A percentile compares a stretch with the other conserved stretches of the same genome.
phyloP scores from a whole-genome alignment of 2,329 filamentous ascomycete species.

The Byssothecium circinans region DNA sequence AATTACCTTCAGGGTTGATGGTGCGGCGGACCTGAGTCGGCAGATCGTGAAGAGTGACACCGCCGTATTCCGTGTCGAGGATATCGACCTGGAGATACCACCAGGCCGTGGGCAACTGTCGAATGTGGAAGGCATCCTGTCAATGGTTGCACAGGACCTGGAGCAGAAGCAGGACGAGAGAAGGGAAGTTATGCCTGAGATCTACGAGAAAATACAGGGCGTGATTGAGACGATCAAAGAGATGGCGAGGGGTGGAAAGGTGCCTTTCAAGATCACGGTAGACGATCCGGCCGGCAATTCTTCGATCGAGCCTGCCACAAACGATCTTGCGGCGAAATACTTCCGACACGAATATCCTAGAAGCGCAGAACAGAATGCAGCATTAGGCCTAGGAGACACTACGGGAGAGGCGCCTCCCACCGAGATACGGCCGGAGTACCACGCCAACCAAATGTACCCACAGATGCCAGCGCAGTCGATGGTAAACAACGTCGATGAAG shows the following conservation, averaged over 20 bases:
- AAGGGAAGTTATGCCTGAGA: conserved; percentile 74
- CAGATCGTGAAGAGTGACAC: conserved; percentile 92
- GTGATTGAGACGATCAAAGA: conserved; percentile 73
- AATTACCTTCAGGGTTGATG: conserved; percentile 79
- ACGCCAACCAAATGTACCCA: conserved; percentile 50
- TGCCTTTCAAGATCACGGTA: conserved; percentile 85
- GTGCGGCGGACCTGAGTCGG: conserved; percentile 73
- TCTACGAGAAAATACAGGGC: conserved; percentile 74
- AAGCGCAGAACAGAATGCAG: conserved; percentile 81
- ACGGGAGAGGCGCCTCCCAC: conserved; percentile 56
- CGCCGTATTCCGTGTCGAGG: conserved; percentile 82
- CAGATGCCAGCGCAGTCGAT: conserved; percentile 40
- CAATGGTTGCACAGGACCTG: conserved; percentile 76
- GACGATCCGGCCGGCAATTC: conserved; percentile 96
- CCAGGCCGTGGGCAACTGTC: conserved; percentile 87
- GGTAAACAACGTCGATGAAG: conserved; percentile 57
- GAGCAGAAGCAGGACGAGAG: conserved; percentile 79
- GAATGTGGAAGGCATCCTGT: conserved; percentile 87
- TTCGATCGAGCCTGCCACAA: conserved; percentile 85
- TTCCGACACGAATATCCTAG: conserved; percentile 81
- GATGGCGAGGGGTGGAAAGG: conserved; percentile 75
- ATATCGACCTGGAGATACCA: conserved; percentile 91
- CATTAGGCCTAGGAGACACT: conserved; percentile 69
- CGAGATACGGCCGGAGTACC: conserved; percentile 57
- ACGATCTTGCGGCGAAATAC: conserved; percentile 82